Percentiles rank a stretch among this genome's conserved stretches.
These are phyloP conservation scores for Daldinia loculata DNA, from an alignment of 495 filamentous ascomycete species.

Conservation along the genomic window DNA sequence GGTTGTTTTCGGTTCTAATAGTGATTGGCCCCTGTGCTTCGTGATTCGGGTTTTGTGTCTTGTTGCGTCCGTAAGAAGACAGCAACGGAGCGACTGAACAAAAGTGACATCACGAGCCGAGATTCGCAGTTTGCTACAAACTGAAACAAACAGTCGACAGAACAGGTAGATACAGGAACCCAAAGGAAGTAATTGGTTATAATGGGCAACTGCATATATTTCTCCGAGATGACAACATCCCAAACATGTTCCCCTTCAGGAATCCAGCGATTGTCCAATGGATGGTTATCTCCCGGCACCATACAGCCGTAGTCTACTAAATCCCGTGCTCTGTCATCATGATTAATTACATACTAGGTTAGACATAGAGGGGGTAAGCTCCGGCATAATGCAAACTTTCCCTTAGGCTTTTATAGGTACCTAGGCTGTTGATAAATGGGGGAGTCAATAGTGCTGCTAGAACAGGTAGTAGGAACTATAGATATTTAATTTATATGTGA, in stretches of 20 bases:
- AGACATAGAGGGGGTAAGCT: background rate
- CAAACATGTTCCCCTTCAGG: conserved; percentile 18
- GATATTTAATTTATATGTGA: too few species aligned
- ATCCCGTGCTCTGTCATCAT: conserved; percentile 9
- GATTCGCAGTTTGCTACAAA: conserved; percentile 31
- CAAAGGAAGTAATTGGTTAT: conserved; percentile 16
- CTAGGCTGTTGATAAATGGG: background rate
- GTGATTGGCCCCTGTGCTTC: background rate
- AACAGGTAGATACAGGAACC: conserved; percentile 27
- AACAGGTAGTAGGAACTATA: too few species aligned
- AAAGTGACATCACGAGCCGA: background rate
- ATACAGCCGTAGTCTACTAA: background rate
- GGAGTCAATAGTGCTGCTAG: too few species aligned
- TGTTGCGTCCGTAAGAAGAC: background rate
- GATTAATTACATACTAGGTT: background rate
- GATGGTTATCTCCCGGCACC: background rate
- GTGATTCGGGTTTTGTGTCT: background rate
- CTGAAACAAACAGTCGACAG: conserved; percentile 10
- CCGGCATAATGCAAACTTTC: background rate
- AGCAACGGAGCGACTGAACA: background rate
- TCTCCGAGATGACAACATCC: conserved; percentile 40
- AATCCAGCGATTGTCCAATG: conserved; percentile 5
- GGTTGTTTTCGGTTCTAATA: background rate
- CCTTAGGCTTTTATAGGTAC: background rate
- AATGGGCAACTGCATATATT: conserved; percentile 34